phyloP scores from a whole-genome alignment of 352 stramenopile species.

The Pythium aristosporum region DNA sequence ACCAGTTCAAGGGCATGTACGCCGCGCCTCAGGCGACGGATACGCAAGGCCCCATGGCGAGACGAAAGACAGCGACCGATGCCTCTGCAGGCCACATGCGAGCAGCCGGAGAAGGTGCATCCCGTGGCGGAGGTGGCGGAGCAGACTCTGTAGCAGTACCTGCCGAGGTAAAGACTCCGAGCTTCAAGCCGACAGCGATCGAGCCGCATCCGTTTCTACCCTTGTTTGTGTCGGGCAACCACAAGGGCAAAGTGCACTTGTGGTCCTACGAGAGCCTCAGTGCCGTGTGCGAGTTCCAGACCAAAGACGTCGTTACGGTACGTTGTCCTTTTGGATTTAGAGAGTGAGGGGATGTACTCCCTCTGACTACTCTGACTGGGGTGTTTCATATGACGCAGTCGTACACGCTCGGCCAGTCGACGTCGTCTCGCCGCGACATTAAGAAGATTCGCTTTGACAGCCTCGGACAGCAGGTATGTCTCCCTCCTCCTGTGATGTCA shows the following conservation, averaged over 20 bases:
- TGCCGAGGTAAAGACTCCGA: constrained; percentile 50
- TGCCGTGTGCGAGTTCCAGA: constrained; percentile 64
- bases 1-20: constrained; percentile 84
- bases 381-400: constrained; percentile 30
- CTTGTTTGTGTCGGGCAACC: constrained; percentile 78
- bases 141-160: neutral
- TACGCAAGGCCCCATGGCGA: neutral
- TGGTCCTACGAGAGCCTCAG: constrained; percentile 86
- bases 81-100: neutral
- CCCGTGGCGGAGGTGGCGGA: neutral
- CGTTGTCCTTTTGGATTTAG: constrained; percentile 4
- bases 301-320: constrained; percentile 62
- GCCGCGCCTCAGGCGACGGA: constrained; percentile 40
- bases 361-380: neutral
- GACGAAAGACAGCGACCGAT: constrained; percentile 21
- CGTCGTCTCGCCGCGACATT: constrained; percentile 55
- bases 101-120: constrained; percentile 6
- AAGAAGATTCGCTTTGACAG: constrained; percentile 82
- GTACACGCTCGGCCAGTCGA: constrained; percentile 58
- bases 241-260: constrained; percentile 78
- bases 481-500: neutral
- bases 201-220: constrained; percentile 76
- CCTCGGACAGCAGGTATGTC: constrained; percentile 64
- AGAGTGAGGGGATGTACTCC: neutral
- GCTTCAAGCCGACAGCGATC: constrained; percentile 76